These are phyloP conservation scores for Rosa rugosa DNA, from an alignment of 306 rosid species.

Conservation along the genomic window DNA sequence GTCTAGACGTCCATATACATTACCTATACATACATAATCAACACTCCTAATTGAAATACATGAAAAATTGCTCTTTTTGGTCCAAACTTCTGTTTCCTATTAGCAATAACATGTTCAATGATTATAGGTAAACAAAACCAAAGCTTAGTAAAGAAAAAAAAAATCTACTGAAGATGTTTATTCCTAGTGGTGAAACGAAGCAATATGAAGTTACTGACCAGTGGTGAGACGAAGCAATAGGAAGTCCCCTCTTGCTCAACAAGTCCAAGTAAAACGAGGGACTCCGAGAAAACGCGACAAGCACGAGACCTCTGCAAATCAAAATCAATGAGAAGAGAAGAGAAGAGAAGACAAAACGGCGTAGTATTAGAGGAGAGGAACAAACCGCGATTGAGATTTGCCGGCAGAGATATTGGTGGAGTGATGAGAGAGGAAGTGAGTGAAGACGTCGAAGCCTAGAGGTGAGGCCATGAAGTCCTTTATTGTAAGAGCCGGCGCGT, in stretches of 20 bases:
- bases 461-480: conserved; percentile 70
- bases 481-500: conserved; percentile 73
- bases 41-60: neutral
- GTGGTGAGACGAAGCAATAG: conserved; percentile 47
- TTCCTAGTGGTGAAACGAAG: neutral
- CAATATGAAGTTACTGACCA: conserved; percentile 46
- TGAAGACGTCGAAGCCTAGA: conserved; percentile 55
- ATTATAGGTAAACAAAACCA: neutral
- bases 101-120: neutral
- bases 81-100: neutral
- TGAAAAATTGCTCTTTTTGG: neutral
- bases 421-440: conserved; percentile 61
- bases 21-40: neutral
- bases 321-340: neutral
- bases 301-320: conserved; percentile 54
- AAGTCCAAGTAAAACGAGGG: conserved; percentile 59
- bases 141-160: neutral
- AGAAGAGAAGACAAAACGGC: neutral
- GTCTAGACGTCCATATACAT: conserved; percentile 1
- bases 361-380: conserved; percentile 15
- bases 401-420: conserved; percentile 52
- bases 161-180: neutral
- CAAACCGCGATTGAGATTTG: conserved; percentile 76
- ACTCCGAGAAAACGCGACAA: conserved; percentile 69
- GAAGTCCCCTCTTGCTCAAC: conserved; percentile 52